phyloP scores from a whole-genome alignment of 2,329 filamentous ascomycete species.

The Fusarium burgessii region DNA sequence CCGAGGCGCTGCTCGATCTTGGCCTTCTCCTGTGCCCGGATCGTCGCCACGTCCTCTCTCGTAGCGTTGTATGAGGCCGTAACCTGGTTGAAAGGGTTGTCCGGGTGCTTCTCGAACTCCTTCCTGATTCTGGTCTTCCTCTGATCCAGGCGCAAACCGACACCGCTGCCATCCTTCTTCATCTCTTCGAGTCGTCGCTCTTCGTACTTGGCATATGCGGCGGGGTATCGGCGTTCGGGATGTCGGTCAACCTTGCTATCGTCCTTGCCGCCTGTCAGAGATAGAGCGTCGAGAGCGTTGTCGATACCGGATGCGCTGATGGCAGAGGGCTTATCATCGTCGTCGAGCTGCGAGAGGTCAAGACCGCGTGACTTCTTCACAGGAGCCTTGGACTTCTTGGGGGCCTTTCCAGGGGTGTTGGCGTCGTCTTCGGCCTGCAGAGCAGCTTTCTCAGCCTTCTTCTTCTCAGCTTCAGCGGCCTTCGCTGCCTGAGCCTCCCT shows the following conservation, averaged over 20 bases:
- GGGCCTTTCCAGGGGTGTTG: slow-evolving; percentile 66
- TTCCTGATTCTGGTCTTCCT: slow-evolving; percentile 85
- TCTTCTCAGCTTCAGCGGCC: slow-evolving; percentile 86
- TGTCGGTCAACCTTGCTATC: slow-evolving; percentile 84
- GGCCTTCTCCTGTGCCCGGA: slow-evolving; percentile 74
- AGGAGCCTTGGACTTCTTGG: slow-evolving; percentile 77
- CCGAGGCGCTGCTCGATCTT: slow-evolving; percentile 81
- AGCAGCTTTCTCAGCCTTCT: slow-evolving; percentile 93
- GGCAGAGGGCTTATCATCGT: slow-evolving; percentile 66
- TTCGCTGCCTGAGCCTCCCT: slow-evolving; percentile 65
- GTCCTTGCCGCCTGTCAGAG: slow-evolving; percentile 67
- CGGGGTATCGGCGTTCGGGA: slow-evolving; percentile 87
- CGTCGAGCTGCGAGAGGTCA: slow-evolving; percentile 81
- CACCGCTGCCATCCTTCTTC: slow-evolving; percentile 78
- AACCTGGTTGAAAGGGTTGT: slow-evolving; percentile 95
- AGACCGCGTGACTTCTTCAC: slow-evolving; percentile 78
- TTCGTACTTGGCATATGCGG: slow-evolving; percentile 85
- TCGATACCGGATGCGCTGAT: slow-evolving; percentile 91
- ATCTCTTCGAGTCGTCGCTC: slow-evolving; percentile 86
- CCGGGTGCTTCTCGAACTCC: slow-evolving; percentile 94
- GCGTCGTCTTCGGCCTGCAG: slow-evolving; percentile 86
- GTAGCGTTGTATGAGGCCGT: slow-evolving; percentile 80
- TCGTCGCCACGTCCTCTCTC: slow-evolving; percentile 78
- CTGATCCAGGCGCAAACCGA: slow-evolving; percentile 84
- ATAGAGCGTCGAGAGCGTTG: slow-evolving; percentile 89